A percentile compares a stretch with the other conserved stretches of the same genome.
Conservation (phyloP, 2,329 filamentous ascomycete species). For the Colletotrichum eleusines region DNA sequence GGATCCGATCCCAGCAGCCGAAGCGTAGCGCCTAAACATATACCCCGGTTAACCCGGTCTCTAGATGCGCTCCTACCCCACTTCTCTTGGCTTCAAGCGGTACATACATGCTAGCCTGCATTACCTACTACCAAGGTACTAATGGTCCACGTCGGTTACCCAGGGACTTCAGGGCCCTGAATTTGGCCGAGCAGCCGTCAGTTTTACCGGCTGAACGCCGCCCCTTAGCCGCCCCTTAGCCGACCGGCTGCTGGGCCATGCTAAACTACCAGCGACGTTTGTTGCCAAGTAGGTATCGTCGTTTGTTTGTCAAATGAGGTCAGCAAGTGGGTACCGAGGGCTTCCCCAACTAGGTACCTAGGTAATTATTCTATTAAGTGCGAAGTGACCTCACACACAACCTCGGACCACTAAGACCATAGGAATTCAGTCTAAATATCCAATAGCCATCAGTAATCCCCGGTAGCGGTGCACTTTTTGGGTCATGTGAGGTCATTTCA, state of each 20-base stretch:
- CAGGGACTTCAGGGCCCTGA: neutral
- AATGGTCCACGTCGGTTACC: constrained; percentile 31
- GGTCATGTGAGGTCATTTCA: too few species aligned
- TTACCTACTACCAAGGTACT: too few species aligned
- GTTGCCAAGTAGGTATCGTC: neutral
- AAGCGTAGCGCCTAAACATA: constrained; percentile 22
- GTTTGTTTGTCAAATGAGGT: constrained; percentile 1
- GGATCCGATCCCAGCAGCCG: constrained; percentile 36
- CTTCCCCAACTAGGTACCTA: constrained; percentile 6
- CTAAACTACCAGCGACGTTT: constrained; percentile 14
- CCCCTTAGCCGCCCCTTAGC: constrained; percentile 8
- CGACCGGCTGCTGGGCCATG: constrained; percentile 33
- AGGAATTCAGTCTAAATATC: too few species aligned
- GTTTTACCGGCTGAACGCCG: constrained; percentile 7
- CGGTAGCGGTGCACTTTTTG: too few species aligned
- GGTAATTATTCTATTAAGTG: too few species aligned
- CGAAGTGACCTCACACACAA: too few species aligned
- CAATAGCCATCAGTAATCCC: too few species aligned
- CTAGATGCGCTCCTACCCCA: constrained; percentile 10
- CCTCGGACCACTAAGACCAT: too few species aligned
- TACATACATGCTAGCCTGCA: constrained; percentile 3
- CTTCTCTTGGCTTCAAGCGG: constrained; percentile 9
- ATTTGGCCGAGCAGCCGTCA: constrained; percentile 14
- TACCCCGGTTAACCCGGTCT: constrained; percentile 17
- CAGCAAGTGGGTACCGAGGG: constrained; percentile 15